Evolutionary conservation across 441 rosid genomes (phyloP).

Genomic region (Raphanus hybrid): DNA sequence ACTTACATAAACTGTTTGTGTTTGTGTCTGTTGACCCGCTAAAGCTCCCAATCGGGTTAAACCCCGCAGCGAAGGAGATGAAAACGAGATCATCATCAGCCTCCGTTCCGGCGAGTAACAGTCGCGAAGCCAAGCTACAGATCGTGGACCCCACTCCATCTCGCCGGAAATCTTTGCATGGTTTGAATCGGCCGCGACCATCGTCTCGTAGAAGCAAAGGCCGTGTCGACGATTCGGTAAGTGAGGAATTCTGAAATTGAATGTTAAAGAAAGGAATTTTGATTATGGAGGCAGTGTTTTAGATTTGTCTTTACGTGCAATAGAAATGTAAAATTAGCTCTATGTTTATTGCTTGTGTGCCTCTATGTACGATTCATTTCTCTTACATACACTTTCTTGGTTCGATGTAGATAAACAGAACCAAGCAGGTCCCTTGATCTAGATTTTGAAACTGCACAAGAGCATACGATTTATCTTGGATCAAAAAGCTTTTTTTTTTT

Average conservation of each 20-base stretch:
- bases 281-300: background rate
- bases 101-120: background rate
- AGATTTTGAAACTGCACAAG: slow-evolving; percentile 2
- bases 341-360: slow-evolving; percentile 4
- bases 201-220: slow-evolving; percentile 23
- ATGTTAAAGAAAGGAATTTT: background rate
- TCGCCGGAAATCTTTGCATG: slow-evolving; percentile 40
- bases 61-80: slow-evolving; percentile 28
- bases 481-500: background rate
- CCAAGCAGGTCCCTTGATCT: slow-evolving; percentile 25
- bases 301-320: background rate
- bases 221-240: slow-evolving; percentile 41
- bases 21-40: background rate
- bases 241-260: background rate
- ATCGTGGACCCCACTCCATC: slow-evolving; percentile 32
- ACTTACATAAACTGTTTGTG: background rate
- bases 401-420: background rate
- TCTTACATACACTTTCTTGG: too few species aligned
- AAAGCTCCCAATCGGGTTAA: slow-evolving; percentile 2
- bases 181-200: slow-evolving; percentile 47
- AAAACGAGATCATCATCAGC: slow-evolving; percentile 37
- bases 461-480: slow-evolving; percentile 2
- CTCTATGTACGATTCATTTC: background rate
- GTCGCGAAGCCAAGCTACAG: slow-evolving; percentile 36
- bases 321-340: background rate